phyloP scores from a whole-genome alignment of 345 rosid genomes.

The Salix arbutifolia region DNA sequence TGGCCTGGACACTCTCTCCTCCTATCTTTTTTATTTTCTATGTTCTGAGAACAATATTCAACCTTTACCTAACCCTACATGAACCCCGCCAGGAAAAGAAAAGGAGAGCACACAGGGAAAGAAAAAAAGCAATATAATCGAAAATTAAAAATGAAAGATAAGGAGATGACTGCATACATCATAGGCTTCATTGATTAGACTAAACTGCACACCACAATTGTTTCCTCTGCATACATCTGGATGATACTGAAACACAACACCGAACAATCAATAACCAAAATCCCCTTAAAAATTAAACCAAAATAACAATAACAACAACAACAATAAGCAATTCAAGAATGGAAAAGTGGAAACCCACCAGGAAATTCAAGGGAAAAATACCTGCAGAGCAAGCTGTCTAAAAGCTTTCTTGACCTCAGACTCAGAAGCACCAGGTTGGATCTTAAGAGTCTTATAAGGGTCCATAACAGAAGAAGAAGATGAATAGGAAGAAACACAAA shows the following conservation, averaged over 20 bases:
- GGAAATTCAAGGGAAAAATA: conserved; percentile 2
- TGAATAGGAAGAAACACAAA: conserved; percentile 22
- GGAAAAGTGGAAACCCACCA: not conserved
- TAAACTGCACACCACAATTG: conserved; percentile 73
- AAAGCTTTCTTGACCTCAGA: conserved; percentile 88
- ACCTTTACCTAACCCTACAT: not conserved
- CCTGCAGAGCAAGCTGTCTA: conserved; percentile 78
- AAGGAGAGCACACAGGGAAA: not conserved
- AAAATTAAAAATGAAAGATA: not conserved
- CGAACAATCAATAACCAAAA: conserved; percentile 1
- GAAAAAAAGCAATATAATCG: not conserved
- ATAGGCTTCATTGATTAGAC: conserved; percentile 78
- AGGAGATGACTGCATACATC: conserved; percentile 45
- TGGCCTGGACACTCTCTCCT: not conserved
- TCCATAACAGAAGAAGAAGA: conserved; percentile 50
- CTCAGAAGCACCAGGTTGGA: conserved; percentile 75
- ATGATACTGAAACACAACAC: conserved; percentile 59
- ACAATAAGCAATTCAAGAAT: too few species aligned
- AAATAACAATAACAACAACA: not conserved
- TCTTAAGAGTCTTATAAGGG: conserved; percentile 63
- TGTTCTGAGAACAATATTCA: not conserved
- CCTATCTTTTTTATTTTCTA: not conserved
- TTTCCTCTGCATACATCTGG: conserved; percentile 95
- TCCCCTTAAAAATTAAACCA: not conserved
- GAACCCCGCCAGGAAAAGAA: not conserved